Base-by-base conservation (phyloP, 805 yeast species). In the Candida xyloterini region DNA sequence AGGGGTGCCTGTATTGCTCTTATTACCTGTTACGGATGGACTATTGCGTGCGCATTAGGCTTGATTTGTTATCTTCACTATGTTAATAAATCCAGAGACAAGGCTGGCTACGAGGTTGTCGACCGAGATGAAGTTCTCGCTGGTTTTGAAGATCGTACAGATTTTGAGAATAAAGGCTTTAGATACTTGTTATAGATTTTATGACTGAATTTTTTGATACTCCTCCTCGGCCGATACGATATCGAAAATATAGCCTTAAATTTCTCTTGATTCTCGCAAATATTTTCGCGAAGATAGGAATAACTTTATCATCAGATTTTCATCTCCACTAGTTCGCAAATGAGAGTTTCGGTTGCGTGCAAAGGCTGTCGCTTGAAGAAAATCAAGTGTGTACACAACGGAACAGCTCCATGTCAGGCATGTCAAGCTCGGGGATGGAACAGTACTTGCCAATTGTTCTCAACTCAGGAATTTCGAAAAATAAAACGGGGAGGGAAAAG, bases 41-140 rank as follows among this genome's bases (percentile, higher is more conserved):
- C 32, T 2, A 27, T 41, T 5, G n/a, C 33, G 10, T 25, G 28
- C 24, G 31, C 41, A 3, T 10, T 32, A 7, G 34, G 23, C 10
- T 27, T 35, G 11, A 50, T 56, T 8, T 51, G 59, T 20, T 60
- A 62, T 50, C 41, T 55, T 13, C 44, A 44, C 33, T 48, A 44
- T 18, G 73, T 65, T 37, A 75, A 76, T 51, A 66, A 57, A 42
- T 60, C 57, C 27, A 65, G 75, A 47, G 73, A 71, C 41, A 51
- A 32, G 33, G 27, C 42, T n/a, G 55, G 49, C 28, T 63, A 53
- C 27, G 55, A 46, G 15, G 50, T 56, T 33, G 57, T 44, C 2
- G 57, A 50, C n/a, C 48, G 53, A 24, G 60, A 54, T 27, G 57
- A 56, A 9, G 45, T 48, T 21, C 42, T 60, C 27, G 50, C 57